Percentiles rank a stretch among this genome's conserved stretches.
phyloP scores from a whole-genome alignment of 331 rosid species.

The Acacia concinna region DNA sequence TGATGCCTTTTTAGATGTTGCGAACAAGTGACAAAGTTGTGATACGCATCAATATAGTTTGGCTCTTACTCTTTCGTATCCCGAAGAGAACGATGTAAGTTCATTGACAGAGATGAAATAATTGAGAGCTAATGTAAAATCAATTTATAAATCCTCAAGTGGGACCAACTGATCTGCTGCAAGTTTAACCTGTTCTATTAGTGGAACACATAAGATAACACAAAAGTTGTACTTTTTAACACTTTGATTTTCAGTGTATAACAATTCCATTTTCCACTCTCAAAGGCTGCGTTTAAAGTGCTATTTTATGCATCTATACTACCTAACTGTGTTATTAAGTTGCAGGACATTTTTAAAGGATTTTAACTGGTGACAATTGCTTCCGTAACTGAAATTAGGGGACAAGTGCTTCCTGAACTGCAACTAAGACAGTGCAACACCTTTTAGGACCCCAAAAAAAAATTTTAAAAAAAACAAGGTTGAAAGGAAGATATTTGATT shows the following conservation, averaged over 20 bases:
- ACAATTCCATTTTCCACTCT: neutral
- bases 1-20: no score
- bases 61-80: neutral
- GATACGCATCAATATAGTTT: neutral
- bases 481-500: neutral
- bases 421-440: no score
- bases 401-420: no score
- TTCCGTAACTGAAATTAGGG: no score
- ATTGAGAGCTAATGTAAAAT: neutral
- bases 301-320: neutral
- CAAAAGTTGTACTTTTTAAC: neutral
- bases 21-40: no score
- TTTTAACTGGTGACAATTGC: no score
- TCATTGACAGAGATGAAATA: neutral
- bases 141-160: neutral
- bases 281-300: neutral
- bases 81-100: neutral
- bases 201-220: neutral
- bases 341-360: no score
- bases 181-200: neutral
- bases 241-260: neutral
- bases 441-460: neutral
- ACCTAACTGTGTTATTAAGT: neutral
- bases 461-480: no score
- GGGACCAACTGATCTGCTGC: neutral